Evolutionary conservation across 192 early-diverging fungal genomes (phyloP), one percentile per base, ranked within the genome.

Genomic region (Anaeromyces robustus): DNA sequence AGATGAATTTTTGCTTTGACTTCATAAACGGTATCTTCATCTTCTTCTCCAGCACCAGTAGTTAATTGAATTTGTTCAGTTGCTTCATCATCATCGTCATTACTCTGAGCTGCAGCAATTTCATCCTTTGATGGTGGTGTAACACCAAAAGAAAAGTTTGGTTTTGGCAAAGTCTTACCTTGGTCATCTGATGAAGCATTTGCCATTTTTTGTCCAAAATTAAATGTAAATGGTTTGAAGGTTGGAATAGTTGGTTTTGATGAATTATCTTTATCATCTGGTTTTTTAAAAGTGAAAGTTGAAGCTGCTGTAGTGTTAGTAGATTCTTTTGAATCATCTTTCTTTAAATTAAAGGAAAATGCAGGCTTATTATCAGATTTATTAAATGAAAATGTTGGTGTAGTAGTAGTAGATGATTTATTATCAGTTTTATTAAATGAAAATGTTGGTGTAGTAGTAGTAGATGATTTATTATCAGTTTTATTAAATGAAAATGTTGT

Each of bases 1-100:
- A 39, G 14, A 41, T 37, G 81, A 29, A 87, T 32, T 77, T 84
- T 86, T 30, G 78, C 30, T 26, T 80, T 34, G 19, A 84, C 37
- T 77, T 85, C 81, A 78, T 77, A 59, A 13, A 87, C 11, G 18
- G 84, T 85, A 37, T 68, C 68, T 83, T 88, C 87, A 26, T 79
- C 14, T 80, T 84, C 87, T 78, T 88, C 87, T 29, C 87, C 87
- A 14, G 78, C 85, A 30, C 87, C 87, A 29, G 80, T 81, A 83
- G 85, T 86, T 16, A 88, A 80, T 29, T 29, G 80, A 22, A 39
- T 28, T 19, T 78, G 80, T n/a, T 86, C 83, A 5, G 83, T 34
- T 22, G 34, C 2, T n/a, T 84, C 85, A 5, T 84, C 86, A 30
- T 84, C 87, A 22, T 84, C 86, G 11, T 30, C 85, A n/a, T 80